Percentiles rank a stretch among this genome's conserved stretches.
Evolutionary conservation across 2,329 filamentous ascomycete species (phyloP).

Genomic region (Drechslerella dactyloides): DNA sequence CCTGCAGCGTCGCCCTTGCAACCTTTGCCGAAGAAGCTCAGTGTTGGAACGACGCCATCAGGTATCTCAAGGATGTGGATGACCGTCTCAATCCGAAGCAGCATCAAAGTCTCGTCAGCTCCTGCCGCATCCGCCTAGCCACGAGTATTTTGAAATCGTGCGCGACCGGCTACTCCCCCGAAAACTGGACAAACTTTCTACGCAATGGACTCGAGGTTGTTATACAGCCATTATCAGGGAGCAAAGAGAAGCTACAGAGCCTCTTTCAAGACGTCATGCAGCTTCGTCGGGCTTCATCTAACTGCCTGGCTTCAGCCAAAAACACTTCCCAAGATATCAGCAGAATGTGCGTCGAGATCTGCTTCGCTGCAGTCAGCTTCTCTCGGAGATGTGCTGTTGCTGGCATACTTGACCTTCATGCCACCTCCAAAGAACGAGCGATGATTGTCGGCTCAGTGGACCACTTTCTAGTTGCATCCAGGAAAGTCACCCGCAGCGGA

Average conservation of each 20-base stretch:
- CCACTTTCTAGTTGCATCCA: constrained; percentile 39
- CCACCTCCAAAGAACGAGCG: constrained; percentile 28
- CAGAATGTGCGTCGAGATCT: constrained; percentile 28
- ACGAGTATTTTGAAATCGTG: constrained; percentile 31
- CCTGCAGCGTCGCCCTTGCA: constrained; percentile 24
- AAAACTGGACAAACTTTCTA: constrained; percentile 35
- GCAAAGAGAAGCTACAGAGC: constrained; percentile 36
- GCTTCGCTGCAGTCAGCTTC: constrained; percentile 38
- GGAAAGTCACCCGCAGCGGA: constrained; percentile 18
- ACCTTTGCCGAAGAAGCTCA: constrained; percentile 31
- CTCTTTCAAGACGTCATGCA: constrained; percentile 44
- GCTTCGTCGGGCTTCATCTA: constrained; percentile 42
- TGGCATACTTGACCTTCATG: constrained; percentile 33
- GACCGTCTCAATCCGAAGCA: constrained; percentile 22
- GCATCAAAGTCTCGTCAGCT: constrained; percentile 31
- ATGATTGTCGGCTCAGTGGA: constrained; percentile 36
- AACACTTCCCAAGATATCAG: constrained; percentile 6
- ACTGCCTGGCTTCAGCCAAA: constrained; percentile 9
- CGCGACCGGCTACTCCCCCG: background rate
- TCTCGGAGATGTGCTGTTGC: constrained; percentile 36
- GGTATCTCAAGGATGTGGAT: constrained; percentile 26
- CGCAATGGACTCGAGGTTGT: constrained; percentile 31
- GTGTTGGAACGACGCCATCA: constrained; percentile 30
- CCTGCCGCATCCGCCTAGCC: constrained; percentile 21
- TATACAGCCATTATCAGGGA: constrained; percentile 38